Evolutionary conservation across 306 rosid genomes (phyloP), one percentile per base, ranked within the genome.

Genomic region (Vachellia collinsii): DNA sequence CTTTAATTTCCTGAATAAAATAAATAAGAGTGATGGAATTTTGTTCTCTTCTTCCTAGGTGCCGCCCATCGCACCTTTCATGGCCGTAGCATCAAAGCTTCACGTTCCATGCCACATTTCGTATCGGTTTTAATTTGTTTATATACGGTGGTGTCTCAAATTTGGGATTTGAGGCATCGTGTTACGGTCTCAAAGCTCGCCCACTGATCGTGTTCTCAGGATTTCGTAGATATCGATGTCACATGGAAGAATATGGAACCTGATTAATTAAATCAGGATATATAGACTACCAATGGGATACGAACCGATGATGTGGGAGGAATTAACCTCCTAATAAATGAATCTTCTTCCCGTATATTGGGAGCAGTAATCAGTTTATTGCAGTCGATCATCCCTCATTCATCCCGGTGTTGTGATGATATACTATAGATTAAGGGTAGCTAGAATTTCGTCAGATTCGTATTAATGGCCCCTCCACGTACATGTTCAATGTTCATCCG

Each of bases 41-140:
- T 56, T 56, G 63, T 58, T 80, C 85, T 76, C 84, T 82, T 79
- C 16, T 25, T 66, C 77, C 91, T 47, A 83, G 88, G 86, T 82
- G 85, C 89, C 90, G 44, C 64, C 72, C 66, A 38, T 48, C n/a
- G 5, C 84, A 43, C 80, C 75, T 70, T 81, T 72, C 86, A 70
- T 77, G 71, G 76, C 73, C 38, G 22, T 68, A 19, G 76, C 61
- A 75, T 10, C 36, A 81, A 79, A 83, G 56, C 78, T 67, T 77
- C 87, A 80, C 84, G 79, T 77, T 86, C 88, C 78, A 39, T 39
- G 19, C 13, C 53, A 20, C 83, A 56, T 56, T n/a, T 7, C 7
- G 29, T n/a, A 54, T 54, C 23, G 2, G 10, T n/a, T 20, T 56
- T 54, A 19, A 19, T 53, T 56, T 19, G 8, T 56, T 56, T 54